A percentile compares a stretch with the other conserved stretches of the same genome.
These are phyloP conservation scores for Volvox africanus DNA, from an alignment of 139 green algal species.

Conservation along the genomic window DNA sequence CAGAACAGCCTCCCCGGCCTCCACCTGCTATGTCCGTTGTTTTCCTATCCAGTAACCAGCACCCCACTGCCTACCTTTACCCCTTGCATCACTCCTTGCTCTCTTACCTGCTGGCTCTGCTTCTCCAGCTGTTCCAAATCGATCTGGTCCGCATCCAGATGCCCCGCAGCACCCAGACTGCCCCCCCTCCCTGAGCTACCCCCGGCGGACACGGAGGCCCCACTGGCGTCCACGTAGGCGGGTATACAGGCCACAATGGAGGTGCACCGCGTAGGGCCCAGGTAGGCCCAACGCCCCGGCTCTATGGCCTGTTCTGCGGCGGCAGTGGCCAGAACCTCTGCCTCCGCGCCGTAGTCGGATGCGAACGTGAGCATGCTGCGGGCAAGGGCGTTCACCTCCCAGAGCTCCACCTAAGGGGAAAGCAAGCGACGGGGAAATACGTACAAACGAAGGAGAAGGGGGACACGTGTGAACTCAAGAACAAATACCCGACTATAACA, in stretches of 20 bases:
- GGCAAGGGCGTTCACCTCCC: slow-evolving; percentile 86
- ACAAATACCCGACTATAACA: too few relatives aligned
- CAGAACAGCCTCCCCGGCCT: too few relatives aligned
- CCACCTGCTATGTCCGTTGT: too few relatives aligned
- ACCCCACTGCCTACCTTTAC: neutral
- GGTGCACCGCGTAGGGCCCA: slow-evolving; percentile 75
- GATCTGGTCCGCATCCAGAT: slow-evolving; percentile 80
- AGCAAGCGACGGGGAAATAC: too few relatives aligned
- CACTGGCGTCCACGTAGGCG: slow-evolving; percentile 66
- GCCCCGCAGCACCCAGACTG: slow-evolving; percentile 59
- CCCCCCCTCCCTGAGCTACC: slow-evolving; percentile 1
- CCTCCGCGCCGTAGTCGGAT: slow-evolving; percentile 88
- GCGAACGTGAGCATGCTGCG: slow-evolving; percentile 89
- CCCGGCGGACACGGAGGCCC: neutral
- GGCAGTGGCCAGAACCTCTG: neutral
- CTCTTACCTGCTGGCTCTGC: slow-evolving; percentile 53
- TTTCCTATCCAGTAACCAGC: too few relatives aligned
- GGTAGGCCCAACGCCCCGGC: slow-evolving; percentile 15
- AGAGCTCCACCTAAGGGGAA: slow-evolving; percentile 71
- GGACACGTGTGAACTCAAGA: too few relatives aligned
- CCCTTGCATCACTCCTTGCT: slow-evolving; percentile 55
- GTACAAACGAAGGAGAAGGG: too few relatives aligned
- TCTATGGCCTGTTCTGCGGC: slow-evolving; percentile 65
- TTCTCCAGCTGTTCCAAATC: slow-evolving; percentile 69
- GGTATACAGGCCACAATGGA: slow-evolving; percentile 95